These are phyloP conservation scores for Corylus americana DNA, from an alignment of 306 rosid species.

Conservation along the genomic window DNA sequence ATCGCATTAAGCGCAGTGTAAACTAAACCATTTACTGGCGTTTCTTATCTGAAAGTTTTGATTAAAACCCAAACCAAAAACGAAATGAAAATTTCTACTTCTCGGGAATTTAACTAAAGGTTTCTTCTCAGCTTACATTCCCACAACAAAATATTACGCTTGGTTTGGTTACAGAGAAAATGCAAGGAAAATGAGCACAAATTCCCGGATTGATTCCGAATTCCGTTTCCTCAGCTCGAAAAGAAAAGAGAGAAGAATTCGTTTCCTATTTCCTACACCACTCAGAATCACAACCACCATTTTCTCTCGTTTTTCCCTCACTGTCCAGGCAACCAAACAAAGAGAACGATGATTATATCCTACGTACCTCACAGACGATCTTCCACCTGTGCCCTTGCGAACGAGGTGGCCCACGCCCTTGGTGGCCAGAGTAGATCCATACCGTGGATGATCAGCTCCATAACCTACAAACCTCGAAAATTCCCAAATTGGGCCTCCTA, in stretches of 20 bases:
- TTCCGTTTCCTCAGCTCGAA: not conserved
- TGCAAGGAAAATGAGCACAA: not conserved
- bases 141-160: not conserved
- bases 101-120: not conserved
- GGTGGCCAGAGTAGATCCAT: conserved; percentile 64
- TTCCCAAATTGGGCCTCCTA: conserved; percentile 2
- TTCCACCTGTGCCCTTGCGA: conserved; percentile 99
- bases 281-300: not conserved
- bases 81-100: not conserved
- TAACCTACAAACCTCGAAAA: conserved; percentile 42
- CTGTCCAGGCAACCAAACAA: not conserved
- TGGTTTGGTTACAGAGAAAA: not conserved
- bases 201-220: not conserved
- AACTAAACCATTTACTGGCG: not conserved
- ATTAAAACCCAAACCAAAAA: not conserved
- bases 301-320: conserved; percentile 2
- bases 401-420: conserved; percentile 86
- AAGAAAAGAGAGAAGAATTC: not conserved
- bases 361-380: conserved; percentile 90
- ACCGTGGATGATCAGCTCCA: conserved; percentile 66
- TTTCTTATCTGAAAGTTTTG: not conserved
- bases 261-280: not conserved
- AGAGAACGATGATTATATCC: not conserved
- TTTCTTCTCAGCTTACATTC: not conserved
- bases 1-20: not conserved